Percentiles rank a stretch among this genome's conserved stretches.
Evolutionary conservation across 1,284 basidiomycete species (phyloP).

Genomic region (Ganoderma leucocontextum): DNA sequence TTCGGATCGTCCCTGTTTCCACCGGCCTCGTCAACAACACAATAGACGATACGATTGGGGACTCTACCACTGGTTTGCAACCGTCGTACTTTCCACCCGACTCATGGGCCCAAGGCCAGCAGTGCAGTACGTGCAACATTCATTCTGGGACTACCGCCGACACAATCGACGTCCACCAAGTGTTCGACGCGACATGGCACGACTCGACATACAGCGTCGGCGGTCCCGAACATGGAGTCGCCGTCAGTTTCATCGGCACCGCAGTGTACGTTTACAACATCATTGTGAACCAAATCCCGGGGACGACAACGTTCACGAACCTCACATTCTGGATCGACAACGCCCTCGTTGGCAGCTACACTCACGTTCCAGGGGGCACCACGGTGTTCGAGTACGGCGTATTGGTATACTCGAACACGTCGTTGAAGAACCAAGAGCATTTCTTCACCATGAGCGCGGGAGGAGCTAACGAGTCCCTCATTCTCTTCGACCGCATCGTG

Average conservation of each 20-base stretch:
- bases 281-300: constrained; percentile 12
- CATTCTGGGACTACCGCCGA: neutral
- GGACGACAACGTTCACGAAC: constrained; percentile 19
- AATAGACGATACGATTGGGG: constrained; percentile 26
- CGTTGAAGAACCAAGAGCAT: constrained; percentile 10
- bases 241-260: constrained; percentile 13
- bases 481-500: constrained; percentile 26
- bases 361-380: constrained; percentile 3
- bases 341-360: constrained; percentile 10
- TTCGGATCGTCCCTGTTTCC: neutral
- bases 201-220: constrained; percentile 22
- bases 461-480: constrained; percentile 18
- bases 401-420: constrained; percentile 39
- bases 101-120: constrained; percentile 19
- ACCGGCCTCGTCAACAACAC: constrained; percentile 18
- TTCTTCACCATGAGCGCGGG: constrained; percentile 14
- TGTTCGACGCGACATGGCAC: constrained; percentile 25
- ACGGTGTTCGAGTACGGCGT: constrained; percentile 36
- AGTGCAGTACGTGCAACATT: constrained; percentile 19
- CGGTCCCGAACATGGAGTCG: neutral
- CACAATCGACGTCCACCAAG: constrained; percentile 1
- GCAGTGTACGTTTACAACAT: constrained; percentile 29
- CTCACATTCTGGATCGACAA: constrained; percentile 21
- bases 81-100: constrained; percentile 15
- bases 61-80: constrained; percentile 1